Evolutionary conservation across 2,329 filamentous ascomycete species (phyloP).

Genomic region (Pseudogymnoascus sp.): DNA sequence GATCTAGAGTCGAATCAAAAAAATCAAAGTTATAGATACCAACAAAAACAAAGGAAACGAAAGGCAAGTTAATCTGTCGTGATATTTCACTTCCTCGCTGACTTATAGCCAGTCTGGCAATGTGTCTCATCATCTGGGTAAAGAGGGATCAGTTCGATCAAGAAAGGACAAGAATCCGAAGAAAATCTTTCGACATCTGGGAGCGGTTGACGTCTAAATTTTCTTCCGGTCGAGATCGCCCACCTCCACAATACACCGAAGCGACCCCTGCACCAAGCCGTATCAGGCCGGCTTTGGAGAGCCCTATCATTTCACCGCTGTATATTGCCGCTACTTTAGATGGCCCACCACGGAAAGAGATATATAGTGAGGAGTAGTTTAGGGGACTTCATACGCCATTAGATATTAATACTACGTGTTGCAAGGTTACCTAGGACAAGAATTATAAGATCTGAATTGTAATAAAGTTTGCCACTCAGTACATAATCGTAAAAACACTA

Average conservation of each 20-base stretch:
- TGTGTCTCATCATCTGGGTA: neutral
- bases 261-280: no score
- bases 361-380: neutral
- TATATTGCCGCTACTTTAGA: neutral
- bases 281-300: neutral
- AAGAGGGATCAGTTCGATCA: no score
- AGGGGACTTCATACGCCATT: neutral
- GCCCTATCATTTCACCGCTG: neutral
- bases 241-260: no score
- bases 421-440: neutral
- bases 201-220: no score
- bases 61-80: neutral
- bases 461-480: neutral
- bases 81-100: neutral
- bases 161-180: no score
- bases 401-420: neutral
- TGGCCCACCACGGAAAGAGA: neutral
- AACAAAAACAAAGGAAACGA: neutral
- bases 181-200: no score
- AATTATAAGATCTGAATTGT: neutral
- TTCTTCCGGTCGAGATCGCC: no score
- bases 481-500: neutral
- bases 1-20: neutral
- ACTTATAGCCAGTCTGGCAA: no score
- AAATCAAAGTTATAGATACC: neutral